These are phyloP conservation scores for Novymonas esmeraldas DNA, from an alignment of 208 protist genomes.

Conservation along the genomic window DNA sequence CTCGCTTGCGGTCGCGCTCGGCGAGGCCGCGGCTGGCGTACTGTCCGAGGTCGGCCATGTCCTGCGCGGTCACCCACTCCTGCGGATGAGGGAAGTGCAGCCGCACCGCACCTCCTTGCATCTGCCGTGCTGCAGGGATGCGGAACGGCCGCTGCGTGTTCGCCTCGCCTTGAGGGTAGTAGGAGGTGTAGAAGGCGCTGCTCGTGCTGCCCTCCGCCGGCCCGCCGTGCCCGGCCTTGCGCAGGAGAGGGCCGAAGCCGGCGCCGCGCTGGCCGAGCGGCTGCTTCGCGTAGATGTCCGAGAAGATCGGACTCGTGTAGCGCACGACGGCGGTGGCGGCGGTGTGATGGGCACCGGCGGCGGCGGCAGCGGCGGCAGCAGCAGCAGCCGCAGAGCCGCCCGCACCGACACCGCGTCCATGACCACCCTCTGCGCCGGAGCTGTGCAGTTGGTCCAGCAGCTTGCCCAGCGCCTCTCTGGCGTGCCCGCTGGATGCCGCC, in stretches of 20 bases:
- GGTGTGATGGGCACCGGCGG: constrained; percentile 8
- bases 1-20: constrained; percentile 34
- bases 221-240: constrained; percentile 22
- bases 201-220: constrained; percentile 7
- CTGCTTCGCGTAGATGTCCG: constrained; percentile 39
- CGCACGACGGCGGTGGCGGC: constrained; percentile 29
- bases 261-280: constrained; percentile 55
- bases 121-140: constrained; percentile 43
- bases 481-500: constrained; percentile 16
- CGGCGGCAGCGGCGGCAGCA: constrained; percentile 3
- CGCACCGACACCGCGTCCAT: neutral
- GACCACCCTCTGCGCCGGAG: constrained; percentile 10
- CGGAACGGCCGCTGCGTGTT: constrained; percentile 51
- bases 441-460: constrained; percentile 53
- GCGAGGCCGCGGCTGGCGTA: constrained; percentile 27
- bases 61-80: constrained; percentile 61
- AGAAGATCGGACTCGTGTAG: constrained; percentile 35
- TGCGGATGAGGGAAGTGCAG: constrained; percentile 55
- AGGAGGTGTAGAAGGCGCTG: constrained; percentile 26
- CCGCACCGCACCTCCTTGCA: constrained; percentile 38
- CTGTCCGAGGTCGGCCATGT: constrained; percentile 62
- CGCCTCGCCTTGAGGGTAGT: constrained; percentile 57
- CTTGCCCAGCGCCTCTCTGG: constrained; percentile 43
- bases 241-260: constrained; percentile 61
- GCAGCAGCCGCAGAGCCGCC: neutral